Conservation (phyloP, 2,329 filamentous ascomycete genomes). For the Keithomyces neogunnii region DNA sequence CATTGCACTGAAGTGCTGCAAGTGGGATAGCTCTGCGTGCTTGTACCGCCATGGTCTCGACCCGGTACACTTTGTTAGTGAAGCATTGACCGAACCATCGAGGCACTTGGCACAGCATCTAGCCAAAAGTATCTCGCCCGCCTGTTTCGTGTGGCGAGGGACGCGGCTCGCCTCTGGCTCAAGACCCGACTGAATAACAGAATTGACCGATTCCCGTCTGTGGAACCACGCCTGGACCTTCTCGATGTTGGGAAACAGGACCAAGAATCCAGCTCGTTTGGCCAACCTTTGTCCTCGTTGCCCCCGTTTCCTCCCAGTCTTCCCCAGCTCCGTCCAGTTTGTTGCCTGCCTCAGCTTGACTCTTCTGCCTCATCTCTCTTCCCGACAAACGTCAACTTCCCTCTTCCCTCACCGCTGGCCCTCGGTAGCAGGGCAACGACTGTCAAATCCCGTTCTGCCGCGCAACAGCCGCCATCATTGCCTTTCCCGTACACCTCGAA, state of each 20-base stretch:
- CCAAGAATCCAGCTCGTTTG: neutral
- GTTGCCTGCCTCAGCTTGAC: neutral
- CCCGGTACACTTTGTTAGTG: neutral
- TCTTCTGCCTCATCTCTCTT: neutral
- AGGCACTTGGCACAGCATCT: neutral
- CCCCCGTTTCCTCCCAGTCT: neutral
- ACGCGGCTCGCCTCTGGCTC: neutral
- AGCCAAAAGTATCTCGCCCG: neutral
- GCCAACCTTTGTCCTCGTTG: constrained; percentile 1
- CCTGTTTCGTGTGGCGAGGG: neutral
- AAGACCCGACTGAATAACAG: neutral
- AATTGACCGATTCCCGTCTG: neutral
- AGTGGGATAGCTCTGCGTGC: neutral
- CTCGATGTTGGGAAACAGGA: neutral
- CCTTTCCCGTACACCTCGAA: neutral
- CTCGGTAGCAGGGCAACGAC: neutral
- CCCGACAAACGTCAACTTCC: neutral
- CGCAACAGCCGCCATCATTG: neutral
- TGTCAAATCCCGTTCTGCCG: neutral
- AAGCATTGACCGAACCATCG: neutral
- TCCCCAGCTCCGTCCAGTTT: neutral
- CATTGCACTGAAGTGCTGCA: neutral
- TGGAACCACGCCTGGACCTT: constrained; percentile 5
- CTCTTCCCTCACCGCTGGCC: neutral
- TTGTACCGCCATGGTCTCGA: neutral